Evolutionary conservation across 2,329 filamentous ascomycete species (phyloP).

Genomic region (Monosporascus sp.): DNA sequence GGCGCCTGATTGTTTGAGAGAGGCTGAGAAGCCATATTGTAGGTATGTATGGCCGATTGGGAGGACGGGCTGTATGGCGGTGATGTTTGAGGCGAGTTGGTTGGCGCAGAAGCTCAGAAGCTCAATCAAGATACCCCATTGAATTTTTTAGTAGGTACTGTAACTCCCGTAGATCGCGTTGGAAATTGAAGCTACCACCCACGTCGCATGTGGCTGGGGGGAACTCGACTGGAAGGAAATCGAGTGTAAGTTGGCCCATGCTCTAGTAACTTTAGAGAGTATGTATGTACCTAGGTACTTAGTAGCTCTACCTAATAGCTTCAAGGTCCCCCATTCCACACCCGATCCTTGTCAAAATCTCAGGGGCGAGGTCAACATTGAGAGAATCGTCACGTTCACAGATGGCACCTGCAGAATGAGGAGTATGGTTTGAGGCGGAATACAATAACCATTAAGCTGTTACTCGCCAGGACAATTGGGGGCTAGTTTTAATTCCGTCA

Average conservation of each 20-base stretch:
- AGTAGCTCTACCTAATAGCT: neutral
- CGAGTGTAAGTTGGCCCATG: no score
- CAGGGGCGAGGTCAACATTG: no score
- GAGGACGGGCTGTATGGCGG: neutral
- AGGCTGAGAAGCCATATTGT: slow-evolving; percentile 21
- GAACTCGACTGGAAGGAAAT: no score
- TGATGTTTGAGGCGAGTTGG: slow-evolving; percentile 1
- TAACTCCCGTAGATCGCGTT: slow-evolving; percentile 7
- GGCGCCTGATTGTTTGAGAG: slow-evolving; percentile 23
- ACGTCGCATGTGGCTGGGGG: neutral
- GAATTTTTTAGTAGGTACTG: neutral
- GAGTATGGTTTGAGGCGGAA: no score
- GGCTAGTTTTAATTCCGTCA: neutral
- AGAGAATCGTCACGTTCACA: no score
- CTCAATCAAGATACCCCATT: no score
- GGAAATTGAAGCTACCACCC: slow-evolving; percentile 5
- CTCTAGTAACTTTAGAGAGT: no score
- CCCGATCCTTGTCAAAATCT: no score
- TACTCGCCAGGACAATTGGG: no score
- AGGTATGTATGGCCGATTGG: slow-evolving; percentile 1
- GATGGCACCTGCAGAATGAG: no score
- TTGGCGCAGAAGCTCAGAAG: neutral
- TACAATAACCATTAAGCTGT: no score
- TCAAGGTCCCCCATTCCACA: no score
- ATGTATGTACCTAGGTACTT: neutral